Evolutionary conservation across 352 stramenopile species (phyloP), one percentile per base, ranked within the genome.

Genomic region (Pythium scleroteichum): DNA sequence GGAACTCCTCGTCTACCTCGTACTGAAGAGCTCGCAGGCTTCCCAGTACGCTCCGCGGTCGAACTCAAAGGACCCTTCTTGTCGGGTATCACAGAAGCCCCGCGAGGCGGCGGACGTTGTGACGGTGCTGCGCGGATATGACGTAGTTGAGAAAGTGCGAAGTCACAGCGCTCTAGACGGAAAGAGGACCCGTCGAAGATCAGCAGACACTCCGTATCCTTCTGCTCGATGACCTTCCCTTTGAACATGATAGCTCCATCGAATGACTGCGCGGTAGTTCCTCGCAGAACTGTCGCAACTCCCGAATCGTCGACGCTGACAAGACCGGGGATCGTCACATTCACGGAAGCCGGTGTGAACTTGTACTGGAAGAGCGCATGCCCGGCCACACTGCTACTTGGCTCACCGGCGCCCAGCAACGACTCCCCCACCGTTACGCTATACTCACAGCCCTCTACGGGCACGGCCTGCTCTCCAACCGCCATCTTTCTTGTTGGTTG

Each of bases 121-220:
- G 67, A 16, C 35, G 70, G 49, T 17, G 68, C 62, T 4, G 76
- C 65, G 26, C 86, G 86, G 48, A 92, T 76, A 59, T 88, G 84
- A 2, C 86, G 82, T 53, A 95, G 60, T 64, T 95, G 86, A 61
- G 84, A 75, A 51, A 79, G 82, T 57, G 81, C 79, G 35, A 86
- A 80, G 40, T 79, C 76, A 53, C 78, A 89, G 17, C 75, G 76
- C 59, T 95, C 86, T 33, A 95, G 66, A 0, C 69, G 72, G 59
- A 95, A 95, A 42, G 59, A 54, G 13, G 59, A 56, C 51, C 82
- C 84, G 55, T 94, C 81, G 52, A 94, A 95, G 53, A 94, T 76
- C 53, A 95, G 56, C 57, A 95, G 45, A 41, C 86, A 95, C 51
- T 95, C 86, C 13, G 74, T 90, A 9, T 90, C 80, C 59, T 94